Percentiles rank a stretch among this genome's conserved stretches.
phyloP scores from a whole-genome alignment of 2,329 filamentous ascomycete species.

The Corinectria fuckeliana region DNA sequence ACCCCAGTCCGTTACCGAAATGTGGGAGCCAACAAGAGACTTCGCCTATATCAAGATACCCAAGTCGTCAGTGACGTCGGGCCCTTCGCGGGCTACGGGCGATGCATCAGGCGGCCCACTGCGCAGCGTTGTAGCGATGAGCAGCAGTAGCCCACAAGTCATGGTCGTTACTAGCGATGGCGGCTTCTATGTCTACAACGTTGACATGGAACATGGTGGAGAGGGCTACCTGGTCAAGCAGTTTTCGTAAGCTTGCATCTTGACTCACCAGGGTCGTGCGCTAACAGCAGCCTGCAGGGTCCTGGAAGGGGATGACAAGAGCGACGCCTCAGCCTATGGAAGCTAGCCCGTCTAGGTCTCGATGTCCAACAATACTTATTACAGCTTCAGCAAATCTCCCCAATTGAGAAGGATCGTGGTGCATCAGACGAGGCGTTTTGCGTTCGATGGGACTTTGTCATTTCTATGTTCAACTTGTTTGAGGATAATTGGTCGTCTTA shows the following conservation, averaged over 20 bases:
- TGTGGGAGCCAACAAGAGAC: slow-evolving; percentile 94
- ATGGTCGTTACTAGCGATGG: slow-evolving; percentile 99
- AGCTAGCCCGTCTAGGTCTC: slow-evolving; percentile 22
- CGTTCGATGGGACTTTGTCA: not conserved
- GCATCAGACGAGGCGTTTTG: slow-evolving; percentile 6
- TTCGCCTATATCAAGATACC: slow-evolving; percentile 97
- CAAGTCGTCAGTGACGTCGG: slow-evolving; percentile 51
- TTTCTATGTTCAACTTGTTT: slow-evolving; percentile 5
- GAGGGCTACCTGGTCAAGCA: slow-evolving; percentile 92
- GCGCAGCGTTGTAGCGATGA: slow-evolving; percentile 96
- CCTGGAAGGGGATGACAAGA: slow-evolving; percentile 61
- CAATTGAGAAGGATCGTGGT: not conserved
- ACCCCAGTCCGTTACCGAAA: slow-evolving; percentile 91
- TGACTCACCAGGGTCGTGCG: not conserved
- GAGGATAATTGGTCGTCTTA: not conserved
- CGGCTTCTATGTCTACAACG: slow-evolving; percentile 91
- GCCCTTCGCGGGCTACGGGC: slow-evolving; percentile 33
- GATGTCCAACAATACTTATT: not conserved
- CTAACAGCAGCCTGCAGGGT: slow-evolving; percentile 46
- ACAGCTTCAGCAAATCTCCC: not conserved
- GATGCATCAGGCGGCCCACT: slow-evolving; percentile 59
- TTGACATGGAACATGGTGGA: slow-evolving; percentile 92
- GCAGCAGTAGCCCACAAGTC: slow-evolving; percentile 89
- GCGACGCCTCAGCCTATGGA: slow-evolving; percentile 56
- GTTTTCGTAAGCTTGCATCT: slow-evolving; percentile 75